Base-by-base conservation (phyloP, 352 stramenopile genomes). In the Pythium dissotocum region DNA sequence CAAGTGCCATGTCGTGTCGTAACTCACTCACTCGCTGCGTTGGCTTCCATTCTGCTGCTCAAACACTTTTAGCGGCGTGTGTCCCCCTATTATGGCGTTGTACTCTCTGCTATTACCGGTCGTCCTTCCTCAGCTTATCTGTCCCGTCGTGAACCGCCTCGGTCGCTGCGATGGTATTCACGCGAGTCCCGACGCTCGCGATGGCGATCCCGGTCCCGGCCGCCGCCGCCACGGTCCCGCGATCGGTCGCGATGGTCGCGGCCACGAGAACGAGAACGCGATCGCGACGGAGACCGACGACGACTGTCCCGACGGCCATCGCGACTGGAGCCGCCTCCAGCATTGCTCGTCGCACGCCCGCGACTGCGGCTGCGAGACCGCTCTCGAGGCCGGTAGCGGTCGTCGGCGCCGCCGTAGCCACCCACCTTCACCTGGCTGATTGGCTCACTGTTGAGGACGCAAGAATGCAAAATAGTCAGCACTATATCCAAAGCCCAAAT, bases 101-200 rank as follows among this genome's bases (percentile, higher is more conserved):
- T 44, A 44, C 12, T n/a, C 5, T 53, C 46, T 44, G 38, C 21
- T 32, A 53, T 53, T 32, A 16, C 12, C 48, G 40, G 12, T 4
- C 28, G 38, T 18, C 13, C 10, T 2, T 12, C 13, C 8, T 53
- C 9, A 7, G 51, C 63, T 35, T 68, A 72, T 72, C 66, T 72
- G 55, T 72, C 59, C 44, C 66, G 52, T 53, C 66, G 66, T 9
- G 59, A 67, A 16, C 46, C 46, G 9, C 60, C 60, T 40, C 58
- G 42, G 26, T 44, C 54, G 44, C 58, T 46, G 32, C 58, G 58
- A 48, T 56, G 52, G 49, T 82, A 83, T 46, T 88, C 79, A 28
- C 77, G 77, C 64, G 78, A 83, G 60, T 79, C 75, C 24, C 76
- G 71, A 26, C 78, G 80, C 52, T 90, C 80, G 28, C 78, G 78